Conservation (phyloP, 2,329 filamentous ascomycete species). For the Aspergillus uvarum region DNA sequence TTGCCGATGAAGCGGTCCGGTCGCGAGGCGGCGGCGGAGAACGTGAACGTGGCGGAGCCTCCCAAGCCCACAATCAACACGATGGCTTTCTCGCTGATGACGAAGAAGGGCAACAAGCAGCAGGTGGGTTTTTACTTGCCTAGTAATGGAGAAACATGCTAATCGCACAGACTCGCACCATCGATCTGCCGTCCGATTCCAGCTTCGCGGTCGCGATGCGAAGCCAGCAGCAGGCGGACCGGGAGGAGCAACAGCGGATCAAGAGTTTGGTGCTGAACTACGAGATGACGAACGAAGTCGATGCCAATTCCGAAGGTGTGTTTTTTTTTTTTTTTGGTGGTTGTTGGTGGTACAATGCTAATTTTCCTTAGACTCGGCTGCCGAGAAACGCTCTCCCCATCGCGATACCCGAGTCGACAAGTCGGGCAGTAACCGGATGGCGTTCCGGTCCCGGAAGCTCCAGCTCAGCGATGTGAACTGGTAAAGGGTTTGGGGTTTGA, state of each 20-base stretch:
- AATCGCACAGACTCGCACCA: slow-evolving; percentile 71
- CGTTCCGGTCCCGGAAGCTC: slow-evolving; percentile 82
- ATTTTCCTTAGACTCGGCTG: slow-evolving; percentile 23
- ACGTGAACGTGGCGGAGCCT: slow-evolving; percentile 34
- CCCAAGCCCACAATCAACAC: slow-evolving; percentile 52
- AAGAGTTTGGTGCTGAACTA: slow-evolving; percentile 97
- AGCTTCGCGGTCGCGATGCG: slow-evolving; percentile 96
- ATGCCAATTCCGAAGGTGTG: slow-evolving; percentile 73
- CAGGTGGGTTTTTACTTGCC: slow-evolving; percentile 58
- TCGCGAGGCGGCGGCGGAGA: slow-evolving; percentile 57
- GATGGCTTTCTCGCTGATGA: slow-evolving; percentile 97
- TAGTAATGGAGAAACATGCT: slow-evolving; percentile 9
- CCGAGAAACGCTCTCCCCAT: slow-evolving; percentile 44
- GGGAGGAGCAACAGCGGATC: slow-evolving; percentile 96
- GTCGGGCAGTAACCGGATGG: slow-evolving; percentile 63
- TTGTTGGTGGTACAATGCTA: slow-evolving; percentile 30
- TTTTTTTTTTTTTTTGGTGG: slow-evolving; percentile 36
- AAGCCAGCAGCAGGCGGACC: slow-evolving; percentile 89
- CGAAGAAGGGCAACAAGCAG: slow-evolving; percentile 92
- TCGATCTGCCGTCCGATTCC: slow-evolving; percentile 82
- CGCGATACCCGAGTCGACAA: slow-evolving; percentile 52
- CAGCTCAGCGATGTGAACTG: slow-evolving; percentile 97
- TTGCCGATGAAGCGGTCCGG: slow-evolving; percentile 76
- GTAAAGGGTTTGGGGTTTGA: slow-evolving; percentile 54
- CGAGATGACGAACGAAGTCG: slow-evolving; percentile 78